These are phyloP conservation scores for Venturia oleaginea DNA, from an alignment of 2,329 filamentous ascomycete species.

Conservation along the genomic window DNA sequence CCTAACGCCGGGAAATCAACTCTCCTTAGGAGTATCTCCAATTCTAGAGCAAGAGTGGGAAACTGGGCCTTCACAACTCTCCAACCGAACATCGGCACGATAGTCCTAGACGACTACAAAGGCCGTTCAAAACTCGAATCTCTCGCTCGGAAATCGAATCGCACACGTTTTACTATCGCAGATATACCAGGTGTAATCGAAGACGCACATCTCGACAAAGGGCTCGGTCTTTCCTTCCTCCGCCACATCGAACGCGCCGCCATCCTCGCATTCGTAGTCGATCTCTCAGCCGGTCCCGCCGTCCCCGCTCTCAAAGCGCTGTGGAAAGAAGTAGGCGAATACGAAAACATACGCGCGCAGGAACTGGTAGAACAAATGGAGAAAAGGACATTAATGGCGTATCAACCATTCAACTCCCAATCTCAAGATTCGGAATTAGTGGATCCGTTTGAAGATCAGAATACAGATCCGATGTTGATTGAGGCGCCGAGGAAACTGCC, in stretches of 20 bases:
- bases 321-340: slow-evolving; percentile 85
- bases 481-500: slow-evolving; percentile 26
- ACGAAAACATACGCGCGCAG: slow-evolving; percentile 70
- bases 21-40: slow-evolving; percentile 75
- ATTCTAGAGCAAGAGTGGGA: slow-evolving; percentile 80
- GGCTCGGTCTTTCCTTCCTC: slow-evolving; percentile 83
- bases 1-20: slow-evolving; percentile 97
- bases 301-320: slow-evolving; percentile 69
- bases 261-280: slow-evolving; percentile 87
- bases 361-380: slow-evolving; percentile 57
- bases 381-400: slow-evolving; percentile 44
- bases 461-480: slow-evolving; percentile 5
- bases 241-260: slow-evolving; percentile 90
- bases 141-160: slow-evolving; percentile 35
- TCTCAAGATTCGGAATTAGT: neutral
- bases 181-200: slow-evolving; percentile 93
- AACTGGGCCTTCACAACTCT: slow-evolving; percentile 97
- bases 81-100: slow-evolving; percentile 89
- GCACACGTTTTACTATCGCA: slow-evolving; percentile 82
- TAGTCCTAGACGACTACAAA: slow-evolving; percentile 79
- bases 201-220: slow-evolving; percentile 84
- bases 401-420: slow-evolving; percentile 38
- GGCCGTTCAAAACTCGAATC: slow-evolving; percentile 55
- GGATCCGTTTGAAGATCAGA: slow-evolving; percentile 5
- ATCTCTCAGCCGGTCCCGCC: slow-evolving; percentile 71